Evolutionary conservation across 805 yeast species (phyloP).

Genomic region (Kluyveromyces dobzhanskii): DNA sequence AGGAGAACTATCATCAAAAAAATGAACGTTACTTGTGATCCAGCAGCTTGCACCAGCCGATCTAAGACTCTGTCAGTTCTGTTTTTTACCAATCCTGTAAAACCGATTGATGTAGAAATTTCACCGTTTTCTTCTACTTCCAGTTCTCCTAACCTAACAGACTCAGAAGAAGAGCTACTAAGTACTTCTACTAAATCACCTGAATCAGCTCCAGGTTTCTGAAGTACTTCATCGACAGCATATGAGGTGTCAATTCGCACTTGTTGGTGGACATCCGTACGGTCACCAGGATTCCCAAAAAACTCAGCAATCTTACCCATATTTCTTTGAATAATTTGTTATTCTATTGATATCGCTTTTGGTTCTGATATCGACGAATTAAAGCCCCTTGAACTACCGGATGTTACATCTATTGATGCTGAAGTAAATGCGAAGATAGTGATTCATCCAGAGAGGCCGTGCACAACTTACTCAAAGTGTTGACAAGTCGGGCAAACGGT

Average conservation of each 20-base stretch:
- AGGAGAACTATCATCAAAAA: conserved; percentile 22
- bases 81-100: conserved; percentile 23
- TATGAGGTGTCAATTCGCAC: conserved; percentile 10
- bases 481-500: too few relatives aligned
- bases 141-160: conserved; percentile 10
- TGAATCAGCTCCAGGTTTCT: neutral
- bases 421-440: too few relatives aligned
- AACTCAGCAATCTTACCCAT: conserved; percentile 18
- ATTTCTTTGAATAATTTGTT: too few relatives aligned
- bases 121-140: conserved; percentile 12
- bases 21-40: conserved; percentile 21
- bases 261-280: conserved; percentile 11
- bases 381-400: too few relatives aligned
- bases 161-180: neutral
- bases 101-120: conserved; percentile 15
- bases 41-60: conserved; percentile 22
- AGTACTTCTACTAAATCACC: neutral
- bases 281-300: conserved; percentile 19
- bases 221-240: neutral
- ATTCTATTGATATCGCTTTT: too few relatives aligned
- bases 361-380: too few relatives aligned
- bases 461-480: too few relatives aligned
- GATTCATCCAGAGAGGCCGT: too few relatives aligned
- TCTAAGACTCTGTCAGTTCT: conserved; percentile 18
- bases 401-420: too few relatives aligned